A percentile compares a stretch with the other conserved stretches of the same genome.
phyloP scores from a whole-genome alignment of 495 filamentous ascomycete species.

The Penicillium argentinense region DNA sequence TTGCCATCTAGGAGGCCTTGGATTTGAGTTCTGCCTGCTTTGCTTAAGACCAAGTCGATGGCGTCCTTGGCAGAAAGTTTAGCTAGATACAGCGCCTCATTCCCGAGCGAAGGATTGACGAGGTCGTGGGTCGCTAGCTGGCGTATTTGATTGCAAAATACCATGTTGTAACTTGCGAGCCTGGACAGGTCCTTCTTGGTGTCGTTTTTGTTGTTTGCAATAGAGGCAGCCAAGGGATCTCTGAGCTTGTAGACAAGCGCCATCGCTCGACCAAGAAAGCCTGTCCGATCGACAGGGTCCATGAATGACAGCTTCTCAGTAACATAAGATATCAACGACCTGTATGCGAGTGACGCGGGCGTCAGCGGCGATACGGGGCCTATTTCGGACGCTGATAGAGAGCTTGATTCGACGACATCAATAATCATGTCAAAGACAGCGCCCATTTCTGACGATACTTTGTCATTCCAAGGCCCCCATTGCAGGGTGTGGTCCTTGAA shows the following conservation, averaged over 20 bases:
- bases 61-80: slow-evolving; percentile 32
- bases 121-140: slow-evolving; percentile 43
- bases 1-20: slow-evolving; percentile 63
- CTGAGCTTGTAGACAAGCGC: slow-evolving; percentile 28
- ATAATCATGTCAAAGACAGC: slow-evolving; percentile 54
- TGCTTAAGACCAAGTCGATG: slow-evolving; percentile 38
- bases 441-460: slow-evolving; percentile 66
- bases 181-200: slow-evolving; percentile 20
- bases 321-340: slow-evolving; percentile 47
- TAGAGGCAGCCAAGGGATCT: slow-evolving; percentile 26
- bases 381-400: slow-evolving; percentile 2
- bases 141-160: slow-evolving; percentile 41
- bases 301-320: slow-evolving; percentile 51
- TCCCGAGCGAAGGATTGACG: slow-evolving; percentile 21
- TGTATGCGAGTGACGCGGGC: slow-evolving; percentile 20
- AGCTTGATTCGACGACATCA: slow-evolving; percentile 22
- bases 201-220: slow-evolving; percentile 14
- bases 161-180: slow-evolving; percentile 34
- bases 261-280: slow-evolving; percentile 36
- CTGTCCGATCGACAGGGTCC: slow-evolving; percentile 48
- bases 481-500: slow-evolving; percentile 51
- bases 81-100: slow-evolving; percentile 29
- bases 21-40: slow-evolving; percentile 49
- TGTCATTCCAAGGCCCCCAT: slow-evolving; percentile 73
- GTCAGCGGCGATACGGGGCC: background rate